These are phyloP conservation scores for Eremochloa ophiuroides DNA, from an alignment of 176 grass and related monocot species.

Conservation along the genomic window DNA sequence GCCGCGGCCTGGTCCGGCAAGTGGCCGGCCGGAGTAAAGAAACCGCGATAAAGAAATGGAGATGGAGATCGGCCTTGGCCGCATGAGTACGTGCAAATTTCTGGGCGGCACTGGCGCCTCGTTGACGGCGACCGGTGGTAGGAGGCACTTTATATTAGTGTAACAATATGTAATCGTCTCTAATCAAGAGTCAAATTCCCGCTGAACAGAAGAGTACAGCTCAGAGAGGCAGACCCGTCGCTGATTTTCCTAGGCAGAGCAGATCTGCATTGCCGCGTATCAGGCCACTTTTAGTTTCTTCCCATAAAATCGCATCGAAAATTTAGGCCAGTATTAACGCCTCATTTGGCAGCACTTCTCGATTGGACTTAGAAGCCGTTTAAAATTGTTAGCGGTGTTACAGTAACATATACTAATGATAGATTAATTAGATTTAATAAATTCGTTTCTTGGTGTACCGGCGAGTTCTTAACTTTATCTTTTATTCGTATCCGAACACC, in stretches of 20 bases:
- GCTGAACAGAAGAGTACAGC: neutral
- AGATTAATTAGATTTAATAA: no score
- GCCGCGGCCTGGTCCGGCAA: conserved; percentile 7
- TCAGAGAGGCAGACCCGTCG: neutral
- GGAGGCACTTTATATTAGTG: neutral
- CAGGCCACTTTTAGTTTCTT: no score
- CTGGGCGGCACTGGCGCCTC: conserved; percentile 7
- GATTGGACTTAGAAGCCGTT: no score
- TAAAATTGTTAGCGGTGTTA: no score
- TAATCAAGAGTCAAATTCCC: conserved; percentile 13
- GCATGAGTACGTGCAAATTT: conserved; percentile 17
- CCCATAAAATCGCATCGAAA: no score
- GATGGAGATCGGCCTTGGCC: neutral
- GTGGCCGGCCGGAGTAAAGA: conserved; percentile 23
- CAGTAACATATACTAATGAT: no score
- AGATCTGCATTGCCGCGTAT: conserved; percentile 13
- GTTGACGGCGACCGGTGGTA: conserved; percentile 24
- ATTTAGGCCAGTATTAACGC: no score
- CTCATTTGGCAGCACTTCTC: no score
- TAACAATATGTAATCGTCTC: neutral
- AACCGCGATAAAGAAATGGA: conserved; percentile 11
- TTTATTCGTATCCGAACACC: no score
- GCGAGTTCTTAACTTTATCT: no score
- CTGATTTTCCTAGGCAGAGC: neutral
- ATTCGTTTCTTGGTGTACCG: no score